Base-by-base conservation (phyloP, 1,139 yeast genomes). In the Dujonia santamariae region DNA sequence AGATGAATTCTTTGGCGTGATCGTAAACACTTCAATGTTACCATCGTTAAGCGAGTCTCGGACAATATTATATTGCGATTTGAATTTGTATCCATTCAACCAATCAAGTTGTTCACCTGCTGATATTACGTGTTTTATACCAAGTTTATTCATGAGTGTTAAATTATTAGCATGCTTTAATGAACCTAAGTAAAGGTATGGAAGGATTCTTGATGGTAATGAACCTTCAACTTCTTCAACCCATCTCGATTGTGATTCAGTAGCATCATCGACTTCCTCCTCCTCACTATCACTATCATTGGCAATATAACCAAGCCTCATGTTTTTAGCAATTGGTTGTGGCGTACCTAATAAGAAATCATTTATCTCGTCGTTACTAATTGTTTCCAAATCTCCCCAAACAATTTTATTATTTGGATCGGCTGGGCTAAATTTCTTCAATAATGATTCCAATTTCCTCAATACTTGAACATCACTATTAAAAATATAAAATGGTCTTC, bases 41-140 rank as follows among this genome's bases (percentile, higher is more conserved):
- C 69, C 67, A 23, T 47, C 48, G 31, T 58, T 55, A 2, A 56
- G 34, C 27, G 49, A 52, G 6, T 59, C 58, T 3, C 53, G 41
- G 2, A 28, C 34, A 4, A 63, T 47, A 13, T 58, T 54, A 40
- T 64, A 48, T 20, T 50, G 41, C 19, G 47, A 46, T 35, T 50
- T 50, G 42, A 68, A 67, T 25, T 47, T 54, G 26, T 48, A 45
- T 1, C 63, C 66, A 30, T 53, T 50, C 8, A 72, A 41, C 81
- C 97, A 88, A 3, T 75, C 64, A n/a, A 87, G 63, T 8, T 63
- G 64, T 50, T 90, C 97, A 1, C 97, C 98, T 7, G 92, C 96
- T 2, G 95, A 83, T 5, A 92, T 78, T 11, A 92, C 72, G 39
- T 85, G 78, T 19, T 72, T 73, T 37, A 92, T 86, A 0, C 88